phyloP scores from a whole-genome alignment of 805 yeast species.

The Metschnikowia santaceciliae region DNA sequence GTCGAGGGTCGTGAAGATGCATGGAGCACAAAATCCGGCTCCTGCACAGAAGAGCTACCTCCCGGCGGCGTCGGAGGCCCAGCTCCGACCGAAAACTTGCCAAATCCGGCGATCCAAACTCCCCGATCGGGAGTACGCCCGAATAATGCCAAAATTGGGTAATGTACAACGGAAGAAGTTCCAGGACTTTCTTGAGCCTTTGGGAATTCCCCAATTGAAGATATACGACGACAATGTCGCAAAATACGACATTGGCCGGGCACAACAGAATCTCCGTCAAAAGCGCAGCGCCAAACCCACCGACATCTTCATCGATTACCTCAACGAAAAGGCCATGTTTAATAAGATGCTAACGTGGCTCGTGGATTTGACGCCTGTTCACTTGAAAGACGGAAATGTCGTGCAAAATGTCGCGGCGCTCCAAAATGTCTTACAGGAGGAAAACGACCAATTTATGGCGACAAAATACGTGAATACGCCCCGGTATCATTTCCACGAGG shows the following conservation, averaged over 20 bases:
- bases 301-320: conserved; percentile 22
- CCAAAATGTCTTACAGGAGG: conserved; percentile 17
- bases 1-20: conserved; percentile 27
- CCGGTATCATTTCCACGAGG: conserved; percentile 24
- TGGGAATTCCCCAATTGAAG: conserved; percentile 32
- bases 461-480: conserved; percentile 13
- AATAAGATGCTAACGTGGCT: conserved; percentile 31
- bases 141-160: conserved; percentile 12
- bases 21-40: not conserved
- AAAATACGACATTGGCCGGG: conserved; percentile 22
- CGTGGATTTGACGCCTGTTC: conserved; percentile 29
- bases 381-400: conserved; percentile 20
- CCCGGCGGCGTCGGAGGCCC: not conserved
- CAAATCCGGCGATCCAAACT: conserved; percentile 11
- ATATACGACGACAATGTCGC: conserved; percentile 23
- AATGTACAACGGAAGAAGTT: conserved; percentile 21
- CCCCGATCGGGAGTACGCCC: conserved; percentile 3
- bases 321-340: conserved; percentile 28
- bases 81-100: not conserved
- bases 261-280: conserved; percentile 25
- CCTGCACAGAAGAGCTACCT: not conserved
- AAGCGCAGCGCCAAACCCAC: conserved; percentile 17
- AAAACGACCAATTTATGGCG: conserved; percentile 18
- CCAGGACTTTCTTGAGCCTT: conserved; percentile 33
- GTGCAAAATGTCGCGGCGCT: conserved; percentile 9